These are phyloP conservation scores for Vanrija pseudolonga DNA, from an alignment of 1,284 basidiomycete genomes.

Conservation along the genomic window DNA sequence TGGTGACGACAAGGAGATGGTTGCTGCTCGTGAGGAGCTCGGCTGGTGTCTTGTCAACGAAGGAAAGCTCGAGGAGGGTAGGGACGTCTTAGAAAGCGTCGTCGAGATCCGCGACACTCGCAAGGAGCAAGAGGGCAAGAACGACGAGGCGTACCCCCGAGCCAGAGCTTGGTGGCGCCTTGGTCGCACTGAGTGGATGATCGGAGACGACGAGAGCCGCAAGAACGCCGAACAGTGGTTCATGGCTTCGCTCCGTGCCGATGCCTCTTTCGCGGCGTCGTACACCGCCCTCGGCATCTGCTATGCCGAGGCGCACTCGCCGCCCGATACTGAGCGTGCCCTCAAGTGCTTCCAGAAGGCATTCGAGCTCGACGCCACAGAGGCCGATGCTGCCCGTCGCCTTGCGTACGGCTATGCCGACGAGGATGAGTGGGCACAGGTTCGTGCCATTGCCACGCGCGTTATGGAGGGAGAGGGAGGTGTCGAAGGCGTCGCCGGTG, in stretches of 20 bases:
- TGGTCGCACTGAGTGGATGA: slow-evolving; percentile 72
- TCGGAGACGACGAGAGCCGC: slow-evolving; percentile 53
- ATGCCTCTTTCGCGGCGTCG: slow-evolving; percentile 75
- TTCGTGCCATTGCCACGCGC: slow-evolving; percentile 84
- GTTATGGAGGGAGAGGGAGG: slow-evolving; percentile 91
- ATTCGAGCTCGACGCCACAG: slow-evolving; percentile 89
- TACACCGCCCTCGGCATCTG: slow-evolving; percentile 92
- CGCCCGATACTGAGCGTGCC: slow-evolving; percentile 77
- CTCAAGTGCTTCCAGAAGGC: slow-evolving; percentile 98
- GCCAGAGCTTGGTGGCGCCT: slow-evolving; percentile 81
- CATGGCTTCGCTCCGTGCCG: slow-evolving; percentile 75
- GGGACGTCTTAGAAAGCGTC: slow-evolving; percentile 60
- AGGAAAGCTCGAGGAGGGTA: slow-evolving; percentile 56
- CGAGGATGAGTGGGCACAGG: slow-evolving; percentile 91
- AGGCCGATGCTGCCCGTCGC: slow-evolving; percentile 76
- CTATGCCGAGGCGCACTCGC: slow-evolving; percentile 68
- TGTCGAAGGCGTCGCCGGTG: slow-evolving; percentile 59
- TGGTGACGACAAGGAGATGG: slow-evolving; percentile 47
- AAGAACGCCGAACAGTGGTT: slow-evolving; percentile 74
- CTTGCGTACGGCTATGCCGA: slow-evolving; percentile 88
- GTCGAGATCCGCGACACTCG: slow-evolving; percentile 58
- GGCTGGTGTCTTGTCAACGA: slow-evolving; percentile 79
- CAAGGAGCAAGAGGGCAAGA: slow-evolving; percentile 55
- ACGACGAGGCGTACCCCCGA: slow-evolving; percentile 48
- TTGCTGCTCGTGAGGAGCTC: slow-evolving; percentile 73